phyloP scores from a whole-genome alignment of 2,329 filamentous ascomycete genomes.

The Sporothrix phasma region DNA sequence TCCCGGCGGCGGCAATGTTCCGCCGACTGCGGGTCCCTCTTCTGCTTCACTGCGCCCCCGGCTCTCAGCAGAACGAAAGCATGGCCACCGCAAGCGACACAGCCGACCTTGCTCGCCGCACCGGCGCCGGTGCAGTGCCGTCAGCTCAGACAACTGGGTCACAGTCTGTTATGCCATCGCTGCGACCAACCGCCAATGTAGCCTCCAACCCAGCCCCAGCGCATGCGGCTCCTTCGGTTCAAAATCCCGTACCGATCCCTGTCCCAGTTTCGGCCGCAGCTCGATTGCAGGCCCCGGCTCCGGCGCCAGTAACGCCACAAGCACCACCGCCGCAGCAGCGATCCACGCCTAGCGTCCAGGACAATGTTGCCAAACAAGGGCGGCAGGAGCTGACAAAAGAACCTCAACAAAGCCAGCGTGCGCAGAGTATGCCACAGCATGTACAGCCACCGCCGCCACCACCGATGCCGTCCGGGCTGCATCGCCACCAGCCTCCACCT shows the following conservation, averaged over 20 bases:
- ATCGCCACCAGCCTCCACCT: not conserved
- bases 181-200: not conserved
- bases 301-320: not conserved
- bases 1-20: not conserved
- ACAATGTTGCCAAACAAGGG: not conserved
- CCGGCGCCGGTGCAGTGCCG: not conserved
- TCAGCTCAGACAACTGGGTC: not conserved
- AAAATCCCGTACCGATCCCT: too few species aligned
- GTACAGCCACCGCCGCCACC: not conserved
- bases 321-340: not conserved
- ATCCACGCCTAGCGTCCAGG: not conserved
- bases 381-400: not conserved
- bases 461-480: not conserved
- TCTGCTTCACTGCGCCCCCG: not conserved
- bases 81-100: not conserved
- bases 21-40: not conserved
- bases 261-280: not conserved
- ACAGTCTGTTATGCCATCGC: not conserved
- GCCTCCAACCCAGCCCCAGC: not conserved
- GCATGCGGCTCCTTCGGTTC: not conserved
- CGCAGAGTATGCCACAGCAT: not conserved
- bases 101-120: not conserved
- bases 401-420: not conserved
- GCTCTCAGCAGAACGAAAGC: not conserved
- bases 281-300: not conserved